Percentiles rank a stretch among this genome's conserved stretches.
phyloP scores from a whole-genome alignment of 768 basidiomycete genomes.

The Tephrocybe sp. region DNA sequence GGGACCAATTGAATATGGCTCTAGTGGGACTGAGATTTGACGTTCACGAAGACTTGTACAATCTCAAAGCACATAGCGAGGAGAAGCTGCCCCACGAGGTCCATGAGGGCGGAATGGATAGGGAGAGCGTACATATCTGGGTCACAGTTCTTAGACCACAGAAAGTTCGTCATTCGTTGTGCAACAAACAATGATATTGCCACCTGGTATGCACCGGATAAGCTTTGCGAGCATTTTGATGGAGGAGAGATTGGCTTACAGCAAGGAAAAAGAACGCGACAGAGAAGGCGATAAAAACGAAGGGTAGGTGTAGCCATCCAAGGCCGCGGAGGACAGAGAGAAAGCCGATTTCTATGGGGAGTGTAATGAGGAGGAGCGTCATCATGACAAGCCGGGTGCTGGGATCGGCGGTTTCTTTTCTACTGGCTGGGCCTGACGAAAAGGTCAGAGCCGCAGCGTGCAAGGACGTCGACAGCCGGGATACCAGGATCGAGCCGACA shows the following conservation, averaged over 20 bases:
- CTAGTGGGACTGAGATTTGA: neutral
- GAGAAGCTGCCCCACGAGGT: conserved; percentile 79
- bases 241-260: conserved; percentile 48
- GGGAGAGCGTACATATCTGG: conserved; percentile 95
- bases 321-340: conserved; percentile 60
- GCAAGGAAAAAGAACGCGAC: conserved; percentile 73
- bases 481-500: conserved; percentile 89
- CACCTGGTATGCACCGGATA: conserved; percentile 45
- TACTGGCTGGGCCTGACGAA: conserved; percentile 18
- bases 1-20: neutral
- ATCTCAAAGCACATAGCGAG: conserved; percentile 77
- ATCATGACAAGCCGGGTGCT: conserved; percentile 57
- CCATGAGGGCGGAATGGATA: conserved; percentile 86
- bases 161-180: conserved; percentile 62
- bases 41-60: conserved; percentile 40
- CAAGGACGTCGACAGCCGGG: conserved; percentile 85
- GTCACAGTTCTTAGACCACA: conserved; percentile 79
- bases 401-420: conserved; percentile 28
- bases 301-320: conserved; percentile 77
- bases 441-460: conserved; percentile 59
- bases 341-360: conserved; percentile 82
- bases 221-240: neutral
- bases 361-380: conserved; percentile 70
- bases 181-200: conserved; percentile 69
- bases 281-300: conserved; percentile 68